These are phyloP conservation scores for Blastobotrys robertii DNA, from an alignment of 805 yeast species.

Conservation along the genomic window DNA sequence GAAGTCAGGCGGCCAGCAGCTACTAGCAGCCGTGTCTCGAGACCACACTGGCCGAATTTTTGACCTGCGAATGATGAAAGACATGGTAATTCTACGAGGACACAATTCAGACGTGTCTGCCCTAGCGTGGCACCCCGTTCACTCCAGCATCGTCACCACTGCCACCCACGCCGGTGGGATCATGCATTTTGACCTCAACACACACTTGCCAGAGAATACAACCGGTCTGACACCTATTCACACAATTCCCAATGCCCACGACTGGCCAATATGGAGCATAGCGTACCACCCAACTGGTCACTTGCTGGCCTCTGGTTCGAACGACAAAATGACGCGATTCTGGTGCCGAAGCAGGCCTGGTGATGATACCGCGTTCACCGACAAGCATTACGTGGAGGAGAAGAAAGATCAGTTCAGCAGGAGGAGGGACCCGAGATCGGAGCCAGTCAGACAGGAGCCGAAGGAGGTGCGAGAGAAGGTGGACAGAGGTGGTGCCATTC, in stretches of 20 bases:
- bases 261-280: conserved; percentile 79
- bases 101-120: conserved; percentile 78
- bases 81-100: conserved; percentile 61
- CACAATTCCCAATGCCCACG: conserved; percentile 83
- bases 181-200: conserved; percentile 60
- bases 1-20: conserved; percentile 59
- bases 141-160: conserved; percentile 65
- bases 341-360: conserved; percentile 93
- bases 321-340: conserved; percentile 84
- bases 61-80: conserved; percentile 80
- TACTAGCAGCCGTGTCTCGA: conserved; percentile 78
- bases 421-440: conserved; percentile 23
- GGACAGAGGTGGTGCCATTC: background rate
- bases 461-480: conserved; percentile 6
- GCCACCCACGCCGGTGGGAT: conserved; percentile 89
- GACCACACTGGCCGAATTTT: conserved; percentile 83
- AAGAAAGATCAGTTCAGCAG: conserved; percentile 31
- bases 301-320: conserved; percentile 81
- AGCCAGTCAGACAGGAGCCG: conserved; percentile 1
- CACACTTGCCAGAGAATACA: conserved; percentile 22
- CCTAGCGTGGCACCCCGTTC: conserved; percentile 88
- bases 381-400: conserved; percentile 47
- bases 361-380: conserved; percentile 74
- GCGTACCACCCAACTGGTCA: conserved; percentile 96
- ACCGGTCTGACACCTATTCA: conserved; percentile 27